Conservation (phyloP, 176 grass and related monocot species). For the maize (Zea mays) region Zm-B73-REFERENCE-NAM-5.0 NC_050099.1:67981001-67981500, state of each 20-base stretch:
- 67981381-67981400: conserved; percentile 79
- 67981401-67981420: conserved; percentile 66
- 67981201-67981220: conserved; percentile 8
- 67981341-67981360: conserved; percentile 82
- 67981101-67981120: conserved; percentile 87
- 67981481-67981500: conserved; percentile 58
- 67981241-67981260: conserved; percentile 22
- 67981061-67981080: conserved; percentile 91
- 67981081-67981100: conserved; percentile 86
- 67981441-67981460: conserved; percentile 7
- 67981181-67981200: conserved; percentile 67
- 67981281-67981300: conserved; percentile 83
- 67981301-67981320: conserved; percentile 84
- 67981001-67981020: conserved; percentile 59
- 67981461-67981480: conserved; percentile 7
- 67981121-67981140: conserved; percentile 68
- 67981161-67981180: conserved; percentile 92
- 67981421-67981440: not conserved
- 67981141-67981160: conserved; percentile 86
- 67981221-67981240: conserved; percentile 7
- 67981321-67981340: conserved; percentile 76
- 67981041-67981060: conserved; percentile 90
- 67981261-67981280: conserved; percentile 51
- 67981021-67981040: conserved; percentile 78
- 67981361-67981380: conserved; percentile 88